Conservation (phyloP, 1,284 basidiomycete genomes). For the Abortiporus biennis region DNA sequence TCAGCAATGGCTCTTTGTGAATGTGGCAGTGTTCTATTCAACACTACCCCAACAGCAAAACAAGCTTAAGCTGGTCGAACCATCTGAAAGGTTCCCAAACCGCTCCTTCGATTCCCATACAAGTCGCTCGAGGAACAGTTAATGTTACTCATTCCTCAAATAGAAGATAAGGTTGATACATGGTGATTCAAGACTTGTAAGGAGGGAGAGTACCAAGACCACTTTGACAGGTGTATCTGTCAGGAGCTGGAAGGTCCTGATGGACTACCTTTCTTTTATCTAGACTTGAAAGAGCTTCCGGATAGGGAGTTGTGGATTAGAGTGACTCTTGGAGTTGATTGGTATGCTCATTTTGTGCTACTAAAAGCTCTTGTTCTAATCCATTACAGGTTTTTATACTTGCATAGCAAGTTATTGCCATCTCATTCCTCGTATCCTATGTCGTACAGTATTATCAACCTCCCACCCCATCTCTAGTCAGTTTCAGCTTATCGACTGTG, state of each 20-base stretch:
- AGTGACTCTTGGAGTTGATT: constrained; percentile 12
- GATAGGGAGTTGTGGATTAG: constrained; percentile 11
- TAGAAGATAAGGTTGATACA: neutral
- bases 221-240: constrained; percentile 11
- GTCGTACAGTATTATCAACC: constrained; percentile 14
- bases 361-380: neutral
- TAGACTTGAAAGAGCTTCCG: neutral
- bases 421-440: constrained; percentile 12
- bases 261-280: constrained; percentile 11
- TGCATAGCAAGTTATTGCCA: constrained; percentile 6
- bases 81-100: neutral
- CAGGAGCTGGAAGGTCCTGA: constrained; percentile 7
- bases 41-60: neutral
- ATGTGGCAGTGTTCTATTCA: constrained; percentile 6
- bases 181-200: constrained; percentile 5
- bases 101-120: neutral
- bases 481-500: neutral
- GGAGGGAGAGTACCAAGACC: neutral
- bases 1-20: neutral
- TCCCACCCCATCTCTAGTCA: constrained; percentile 12
- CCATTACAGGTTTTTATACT: constrained; percentile 9
- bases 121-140: neutral
- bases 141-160: neutral
- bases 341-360: constrained; percentile 7
- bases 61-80: neutral